phyloP scores from a whole-genome alignment of 2,329 filamentous ascomycete genomes.

The Fusarium brevicatenulatum region DNA sequence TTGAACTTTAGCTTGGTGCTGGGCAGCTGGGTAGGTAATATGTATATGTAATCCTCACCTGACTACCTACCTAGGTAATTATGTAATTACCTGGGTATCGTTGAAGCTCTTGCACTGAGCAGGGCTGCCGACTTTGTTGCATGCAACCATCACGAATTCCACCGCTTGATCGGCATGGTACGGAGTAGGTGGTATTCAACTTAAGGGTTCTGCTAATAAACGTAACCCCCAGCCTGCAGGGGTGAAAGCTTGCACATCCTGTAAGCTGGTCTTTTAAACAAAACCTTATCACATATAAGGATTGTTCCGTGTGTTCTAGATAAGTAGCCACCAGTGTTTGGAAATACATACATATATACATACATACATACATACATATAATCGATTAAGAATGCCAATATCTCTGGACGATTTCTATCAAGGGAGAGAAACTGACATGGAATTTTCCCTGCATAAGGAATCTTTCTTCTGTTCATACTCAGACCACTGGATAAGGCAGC shows the following conservation, averaged over 20 bases:
- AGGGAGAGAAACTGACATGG: neutral
- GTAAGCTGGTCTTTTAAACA: neutral
- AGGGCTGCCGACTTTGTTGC: neutral
- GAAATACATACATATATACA: neutral
- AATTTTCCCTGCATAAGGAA: neutral
- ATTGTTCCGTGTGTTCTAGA: neutral
- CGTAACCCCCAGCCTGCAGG: neutral
- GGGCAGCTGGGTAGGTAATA: neutral
- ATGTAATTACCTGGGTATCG: neutral
- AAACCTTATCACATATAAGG: conserved; percentile 13
- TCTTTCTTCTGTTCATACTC: neutral
- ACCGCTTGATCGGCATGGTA: neutral
- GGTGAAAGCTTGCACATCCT: neutral
- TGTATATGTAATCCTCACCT: neutral
- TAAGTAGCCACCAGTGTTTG: neutral
- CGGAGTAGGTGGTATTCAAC: neutral
- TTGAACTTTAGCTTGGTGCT: neutral
- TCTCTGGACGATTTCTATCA: neutral
- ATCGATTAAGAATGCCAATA: neutral
- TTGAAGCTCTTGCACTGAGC: neutral
- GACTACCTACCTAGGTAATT: neutral
- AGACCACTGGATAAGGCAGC: neutral
- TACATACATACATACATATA: neutral
- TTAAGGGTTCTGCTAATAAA: neutral
- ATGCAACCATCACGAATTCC: neutral